These are phyloP conservation scores for Anthracocystis walkeri DNA, from an alignment of 1,284 basidiomycete species.

Conservation along the genomic window DNA sequence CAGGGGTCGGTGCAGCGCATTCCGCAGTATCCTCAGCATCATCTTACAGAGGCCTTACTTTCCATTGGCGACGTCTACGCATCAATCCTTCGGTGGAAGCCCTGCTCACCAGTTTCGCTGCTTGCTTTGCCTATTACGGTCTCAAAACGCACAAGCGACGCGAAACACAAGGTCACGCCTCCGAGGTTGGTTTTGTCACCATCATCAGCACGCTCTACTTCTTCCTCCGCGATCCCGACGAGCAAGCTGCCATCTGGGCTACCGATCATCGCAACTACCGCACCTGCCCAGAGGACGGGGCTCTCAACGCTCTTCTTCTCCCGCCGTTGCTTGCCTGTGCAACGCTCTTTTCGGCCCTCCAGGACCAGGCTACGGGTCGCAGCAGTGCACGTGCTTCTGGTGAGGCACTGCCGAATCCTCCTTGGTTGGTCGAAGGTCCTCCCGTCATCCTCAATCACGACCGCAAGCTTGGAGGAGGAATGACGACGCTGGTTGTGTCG, in stretches of 20 bases:
- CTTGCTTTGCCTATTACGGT: slow-evolving; percentile 37
- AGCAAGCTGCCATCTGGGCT: slow-evolving; percentile 59
- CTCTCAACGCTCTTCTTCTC: slow-evolving; percentile 55
- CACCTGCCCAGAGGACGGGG: slow-evolving; percentile 56
- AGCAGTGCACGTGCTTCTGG: slow-evolving; percentile 48
- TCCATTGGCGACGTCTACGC: slow-evolving; percentile 26
- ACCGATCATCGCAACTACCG: slow-evolving; percentile 62
- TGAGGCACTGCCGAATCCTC: slow-evolving; percentile 45
- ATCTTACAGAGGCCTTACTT: not conserved
- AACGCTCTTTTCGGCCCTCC: slow-evolving; percentile 51
- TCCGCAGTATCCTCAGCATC: slow-evolving; percentile 1
- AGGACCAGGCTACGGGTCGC: slow-evolving; percentile 47
- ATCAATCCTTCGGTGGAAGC: slow-evolving; percentile 48
- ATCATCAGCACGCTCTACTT: slow-evolving; percentile 50
- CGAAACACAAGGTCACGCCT: slow-evolving; percentile 38
- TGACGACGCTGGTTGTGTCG: slow-evolving; percentile 53
- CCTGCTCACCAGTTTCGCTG: slow-evolving; percentile 36
- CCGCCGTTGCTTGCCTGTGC: slow-evolving; percentile 55
- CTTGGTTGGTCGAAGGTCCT: slow-evolving; percentile 55
- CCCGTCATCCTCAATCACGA: slow-evolving; percentile 46
- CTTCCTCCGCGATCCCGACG: slow-evolving; percentile 41
- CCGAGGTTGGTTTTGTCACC: slow-evolving; percentile 52
- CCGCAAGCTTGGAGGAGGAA: slow-evolving; percentile 30
- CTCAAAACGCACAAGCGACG: slow-evolving; percentile 35
- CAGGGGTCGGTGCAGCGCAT: slow-evolving; percentile 3